Evolutionary conservation across 352 stramenopile species (phyloP).

Genomic region (Phytopythium litorale): DNA sequence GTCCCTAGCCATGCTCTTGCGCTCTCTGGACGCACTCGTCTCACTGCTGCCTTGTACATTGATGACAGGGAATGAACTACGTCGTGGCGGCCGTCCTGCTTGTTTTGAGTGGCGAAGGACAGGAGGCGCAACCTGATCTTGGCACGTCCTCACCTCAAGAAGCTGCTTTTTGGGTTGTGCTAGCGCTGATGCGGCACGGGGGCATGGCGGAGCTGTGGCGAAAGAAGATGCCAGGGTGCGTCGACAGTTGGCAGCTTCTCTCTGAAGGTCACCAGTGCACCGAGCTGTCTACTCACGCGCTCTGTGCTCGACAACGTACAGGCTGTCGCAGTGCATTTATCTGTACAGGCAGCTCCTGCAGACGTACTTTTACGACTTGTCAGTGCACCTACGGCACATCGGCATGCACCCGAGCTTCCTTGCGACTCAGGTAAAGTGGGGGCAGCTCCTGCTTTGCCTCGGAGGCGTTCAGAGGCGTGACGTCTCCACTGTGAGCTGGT

Average conservation of each 20-base stretch:
- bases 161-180: constrained; percentile 53
- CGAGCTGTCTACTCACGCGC: not conserved
- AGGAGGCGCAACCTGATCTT: constrained; percentile 6
- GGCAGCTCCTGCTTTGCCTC: not conserved
- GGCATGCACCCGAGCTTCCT: constrained; percentile 81
- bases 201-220: constrained; percentile 69
- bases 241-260: not conserved
- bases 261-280: not conserved
- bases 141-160: constrained; percentile 36
- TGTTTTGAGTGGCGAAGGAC: constrained; percentile 25
- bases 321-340: constrained; percentile 69
- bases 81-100: constrained; percentile 61
- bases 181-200: constrained; percentile 47
- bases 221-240: constrained; percentile 72
- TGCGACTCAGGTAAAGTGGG: constrained; percentile 53
- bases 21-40: not conserved
- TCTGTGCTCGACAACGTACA: constrained; percentile 10
- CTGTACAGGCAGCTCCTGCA: constrained; percentile 72
- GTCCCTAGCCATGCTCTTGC: not conserved
- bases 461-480: not conserved
- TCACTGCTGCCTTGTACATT: not conserved
- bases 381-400: constrained; percentile 63
- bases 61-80: constrained; percentile 80
- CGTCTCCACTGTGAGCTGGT: not conserved
- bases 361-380: constrained; percentile 62